phyloP scores from a whole-genome alignment of 148 eudicot species.

The Spergularia bocconei region DNA sequence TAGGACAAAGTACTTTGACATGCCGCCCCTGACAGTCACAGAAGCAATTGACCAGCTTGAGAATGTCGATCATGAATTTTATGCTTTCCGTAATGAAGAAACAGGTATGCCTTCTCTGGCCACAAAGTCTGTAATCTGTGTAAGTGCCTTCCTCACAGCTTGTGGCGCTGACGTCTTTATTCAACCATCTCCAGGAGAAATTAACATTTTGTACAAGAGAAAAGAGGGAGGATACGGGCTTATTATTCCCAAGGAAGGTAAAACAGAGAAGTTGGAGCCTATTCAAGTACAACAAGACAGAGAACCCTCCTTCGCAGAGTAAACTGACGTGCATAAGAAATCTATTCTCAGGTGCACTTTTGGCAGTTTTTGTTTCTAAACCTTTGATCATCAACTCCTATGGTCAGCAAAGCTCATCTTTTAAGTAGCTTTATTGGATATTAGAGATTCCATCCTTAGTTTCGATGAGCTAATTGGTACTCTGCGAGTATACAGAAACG shows the following conservation, averaged over 20 bases:
- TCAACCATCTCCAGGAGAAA: conserved; percentile 54
- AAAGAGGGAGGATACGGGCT: conserved; percentile 89
- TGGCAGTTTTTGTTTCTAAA: conserved; percentile 1
- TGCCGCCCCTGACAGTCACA: conserved; percentile 76
- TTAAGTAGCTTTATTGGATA: conserved; percentile 6
- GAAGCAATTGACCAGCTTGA: conserved; percentile 94
- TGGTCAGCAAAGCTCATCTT: conserved; percentile 4
- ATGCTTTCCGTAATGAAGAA: conserved; percentile 83
- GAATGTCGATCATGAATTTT: conserved; percentile 80
- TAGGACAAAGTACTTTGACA: conserved; percentile 79
- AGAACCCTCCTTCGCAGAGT: conserved; percentile 42
- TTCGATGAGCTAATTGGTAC: conserved; percentile 9
- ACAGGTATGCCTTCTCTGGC: conserved; percentile 50
- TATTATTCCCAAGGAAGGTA: conserved; percentile 76
- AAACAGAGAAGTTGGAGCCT: conserved; percentile 53
- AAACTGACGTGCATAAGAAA: conserved; percentile 6
- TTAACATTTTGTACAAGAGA: conserved; percentile 80
- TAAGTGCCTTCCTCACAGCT: not conserved
- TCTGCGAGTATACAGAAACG: not conserved
- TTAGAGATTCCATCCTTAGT: not conserved
- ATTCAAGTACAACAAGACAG: conserved; percentile 35
- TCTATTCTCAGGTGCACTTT: not conserved
- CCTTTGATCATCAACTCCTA: conserved; percentile 6
- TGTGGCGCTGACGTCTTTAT: not conserved
- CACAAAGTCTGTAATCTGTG: not conserved